A percentile compares a stretch with the other conserved stretches of the same genome.
Evolutionary conservation across 2,329 filamentous ascomycete genomes (phyloP).

Genomic region (Ophiocordyceps polyrhachis-furcata): DNA sequence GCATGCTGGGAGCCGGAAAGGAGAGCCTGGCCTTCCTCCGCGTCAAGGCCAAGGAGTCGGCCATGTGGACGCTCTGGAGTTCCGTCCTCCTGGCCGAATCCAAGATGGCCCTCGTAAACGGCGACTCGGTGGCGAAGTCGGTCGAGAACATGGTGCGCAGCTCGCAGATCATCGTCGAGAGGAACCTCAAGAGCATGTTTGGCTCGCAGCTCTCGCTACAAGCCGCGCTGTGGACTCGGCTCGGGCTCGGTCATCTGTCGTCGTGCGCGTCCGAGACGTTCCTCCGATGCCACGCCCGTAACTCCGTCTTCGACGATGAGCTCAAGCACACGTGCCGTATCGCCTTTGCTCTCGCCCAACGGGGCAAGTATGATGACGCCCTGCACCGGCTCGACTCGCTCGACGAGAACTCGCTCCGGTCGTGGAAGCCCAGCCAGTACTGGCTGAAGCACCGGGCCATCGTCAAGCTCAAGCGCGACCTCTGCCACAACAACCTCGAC

Average conservation of each 20-base stretch:
- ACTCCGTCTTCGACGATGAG: constrained; percentile 51
- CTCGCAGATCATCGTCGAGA: constrained; percentile 63
- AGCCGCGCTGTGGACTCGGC: constrained; percentile 55
- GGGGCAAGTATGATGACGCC: constrained; percentile 54
- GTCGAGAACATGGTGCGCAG: constrained; percentile 69
- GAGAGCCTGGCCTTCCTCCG: constrained; percentile 74
- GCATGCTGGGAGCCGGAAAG: constrained; percentile 57
- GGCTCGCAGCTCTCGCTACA: constrained; percentile 57
- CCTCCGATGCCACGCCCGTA: constrained; percentile 46
- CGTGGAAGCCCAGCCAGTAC: constrained; percentile 62
- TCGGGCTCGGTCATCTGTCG: constrained; percentile 43
- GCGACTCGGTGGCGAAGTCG: constrained; percentile 42
- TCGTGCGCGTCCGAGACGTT: constrained; percentile 52
- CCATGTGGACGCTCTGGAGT: constrained; percentile 71
- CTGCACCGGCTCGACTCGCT: constrained; percentile 24
- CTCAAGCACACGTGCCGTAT: constrained; percentile 56
- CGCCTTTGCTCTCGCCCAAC: constrained; percentile 39
- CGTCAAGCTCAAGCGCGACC: constrained; percentile 42
- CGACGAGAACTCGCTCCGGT: constrained; percentile 42
- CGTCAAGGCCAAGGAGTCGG: constrained; percentile 66
- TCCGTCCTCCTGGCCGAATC: constrained; percentile 74
- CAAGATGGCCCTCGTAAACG: constrained; percentile 56
- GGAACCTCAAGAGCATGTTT: constrained; percentile 52
- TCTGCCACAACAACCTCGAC: constrained; percentile 35
- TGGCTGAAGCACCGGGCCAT: constrained; percentile 49